Evolutionary conservation across 73 alveolate species (phyloP), one percentile per base, ranked within the genome.

Genomic region (Tetrahymena elliotti): DNA sequence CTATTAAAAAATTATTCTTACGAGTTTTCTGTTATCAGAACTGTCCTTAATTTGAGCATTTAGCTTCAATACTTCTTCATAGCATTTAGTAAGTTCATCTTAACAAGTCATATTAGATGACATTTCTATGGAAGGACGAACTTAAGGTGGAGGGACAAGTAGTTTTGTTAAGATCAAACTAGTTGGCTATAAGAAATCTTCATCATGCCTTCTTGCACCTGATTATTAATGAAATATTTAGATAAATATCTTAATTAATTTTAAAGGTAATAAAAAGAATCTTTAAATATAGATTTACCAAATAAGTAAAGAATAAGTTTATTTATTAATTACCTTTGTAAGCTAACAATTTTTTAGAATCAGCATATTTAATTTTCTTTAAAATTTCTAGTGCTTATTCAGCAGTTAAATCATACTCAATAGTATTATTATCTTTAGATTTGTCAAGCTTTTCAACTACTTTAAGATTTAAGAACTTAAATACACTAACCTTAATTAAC

Each of bases 91-190:
- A 24, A 84, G 93, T 88, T 94, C 41, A 52, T 94, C 96, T 35
- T 94, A 35, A 1, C 95, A 94, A 11, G 93, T 94, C 52, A 94
- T 84, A 16, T 94, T 94, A 84, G 96, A 94, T 39, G 93, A 84
- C 96, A 94, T 94, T 35, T 94, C 96, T 24, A 94, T 94, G 10
- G 96, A 94, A 35, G 96, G 96, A 52, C 96, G 93, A 27, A 94
- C 96, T 36, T 94, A 88, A 0, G 96, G 96, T 12, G 96, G 96
- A 94, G 93, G 93, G 2, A 94, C 96, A 52, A 94, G 93, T 35
- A 94, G 39, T 18, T 47, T 84, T 84, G 93, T 94, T 31, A 94
- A 52, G n/a, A 94, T 94, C 18, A 94, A 35, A 38, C 84, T 94
- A 83, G 35, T 16, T 8, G 96, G 96, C 6, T 4, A 27, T 31